Evolutionary conservation across 805 yeast species (phyloP).

Genomic region (Blastobotrys attinorum): DNA sequence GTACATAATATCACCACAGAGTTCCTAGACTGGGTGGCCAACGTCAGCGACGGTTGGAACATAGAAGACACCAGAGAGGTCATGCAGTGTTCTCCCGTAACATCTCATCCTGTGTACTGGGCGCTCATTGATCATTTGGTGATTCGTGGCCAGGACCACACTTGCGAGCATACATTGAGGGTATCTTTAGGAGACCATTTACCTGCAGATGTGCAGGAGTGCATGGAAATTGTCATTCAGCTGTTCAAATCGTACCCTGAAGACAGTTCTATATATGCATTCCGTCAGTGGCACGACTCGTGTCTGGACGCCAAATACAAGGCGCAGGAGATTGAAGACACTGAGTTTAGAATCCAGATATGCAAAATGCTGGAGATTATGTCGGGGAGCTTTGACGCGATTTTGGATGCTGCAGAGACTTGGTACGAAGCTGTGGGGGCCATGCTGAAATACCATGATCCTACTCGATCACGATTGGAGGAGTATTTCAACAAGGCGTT

Average conservation of each 20-base stretch:
- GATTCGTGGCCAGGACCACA: slow-evolving; percentile 13
- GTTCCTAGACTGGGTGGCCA: slow-evolving; percentile 26
- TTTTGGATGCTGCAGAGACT: slow-evolving; percentile 18
- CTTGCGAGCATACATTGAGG: slow-evolving; percentile 8
- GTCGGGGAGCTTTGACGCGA: slow-evolving; percentile 23
- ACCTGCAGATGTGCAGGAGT: slow-evolving; percentile 8
- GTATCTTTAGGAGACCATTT: slow-evolving; percentile 1
- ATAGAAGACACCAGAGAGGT: slow-evolving; percentile 12
- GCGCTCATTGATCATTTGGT: slow-evolving; percentile 9
- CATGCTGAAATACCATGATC: slow-evolving; percentile 24
- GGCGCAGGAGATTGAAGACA: slow-evolving; percentile 14
- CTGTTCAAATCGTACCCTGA: slow-evolving; percentile 22
- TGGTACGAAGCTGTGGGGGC: slow-evolving; percentile 29
- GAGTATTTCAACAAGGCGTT: slow-evolving; percentile 23
- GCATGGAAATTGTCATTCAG: slow-evolving; percentile 12
- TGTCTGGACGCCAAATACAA: slow-evolving; percentile 17
- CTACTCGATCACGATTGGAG: slow-evolving; percentile 20
- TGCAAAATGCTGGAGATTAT: slow-evolving; percentile 20
- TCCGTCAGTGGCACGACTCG: slow-evolving; percentile 24
- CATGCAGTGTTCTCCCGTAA: slow-evolving; percentile 12
- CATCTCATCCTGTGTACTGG: slow-evolving; percentile 16
- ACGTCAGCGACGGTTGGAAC: slow-evolving; percentile 17
- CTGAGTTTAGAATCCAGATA: slow-evolving; percentile 15
- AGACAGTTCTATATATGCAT: slow-evolving; percentile 12
- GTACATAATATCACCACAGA: slow-evolving; percentile 14